Percentiles rank a stretch among this genome's conserved stretches.
Evolutionary conservation across 768 basidiomycete species (phyloP).

Genomic region (Phylloporus scabripes): DNA sequence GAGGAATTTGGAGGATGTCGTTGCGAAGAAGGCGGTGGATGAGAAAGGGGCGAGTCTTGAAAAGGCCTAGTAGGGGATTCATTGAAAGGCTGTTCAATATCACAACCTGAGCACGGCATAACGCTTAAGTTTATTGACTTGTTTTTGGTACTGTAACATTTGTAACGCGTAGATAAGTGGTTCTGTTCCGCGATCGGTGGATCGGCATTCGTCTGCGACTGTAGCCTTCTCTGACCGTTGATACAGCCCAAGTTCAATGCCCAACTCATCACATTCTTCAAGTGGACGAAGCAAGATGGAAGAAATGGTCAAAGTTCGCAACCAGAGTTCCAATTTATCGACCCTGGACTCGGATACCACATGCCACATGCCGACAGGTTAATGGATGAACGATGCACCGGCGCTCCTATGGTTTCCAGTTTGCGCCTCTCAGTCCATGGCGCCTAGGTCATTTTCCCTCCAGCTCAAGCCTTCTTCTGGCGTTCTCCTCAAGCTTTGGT

Average conservation of each 20-base stretch:
- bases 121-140: too few species aligned
- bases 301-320: neutral
- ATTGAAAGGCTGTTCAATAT: too few species aligned
- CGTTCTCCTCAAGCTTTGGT: neutral
- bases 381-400: neutral
- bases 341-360: neutral
- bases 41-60: slow-evolving; percentile 9
- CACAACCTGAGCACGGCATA: too few species aligned
- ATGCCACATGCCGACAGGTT: neutral
- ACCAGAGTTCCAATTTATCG: neutral
- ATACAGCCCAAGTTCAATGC: too few species aligned
- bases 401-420: neutral
- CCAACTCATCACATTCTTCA: too few species aligned
- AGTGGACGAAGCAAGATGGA: too few species aligned
- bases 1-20: slow-evolving; percentile 53
- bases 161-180: too few species aligned
- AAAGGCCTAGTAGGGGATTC: slow-evolving; percentile 2
- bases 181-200: too few species aligned
- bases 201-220: too few species aligned
- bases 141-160: too few species aligned
- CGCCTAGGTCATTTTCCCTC: neutral
- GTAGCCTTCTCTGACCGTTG: too few species aligned
- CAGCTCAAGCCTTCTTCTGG: neutral
- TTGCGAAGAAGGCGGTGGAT: slow-evolving; percentile 13
- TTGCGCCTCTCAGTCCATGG: neutral